A percentile compares a stretch with the other conserved stretches of the same genome.
Conservation (phyloP, 345 rosid genomes). For the Camelina neglecta region DNA sequence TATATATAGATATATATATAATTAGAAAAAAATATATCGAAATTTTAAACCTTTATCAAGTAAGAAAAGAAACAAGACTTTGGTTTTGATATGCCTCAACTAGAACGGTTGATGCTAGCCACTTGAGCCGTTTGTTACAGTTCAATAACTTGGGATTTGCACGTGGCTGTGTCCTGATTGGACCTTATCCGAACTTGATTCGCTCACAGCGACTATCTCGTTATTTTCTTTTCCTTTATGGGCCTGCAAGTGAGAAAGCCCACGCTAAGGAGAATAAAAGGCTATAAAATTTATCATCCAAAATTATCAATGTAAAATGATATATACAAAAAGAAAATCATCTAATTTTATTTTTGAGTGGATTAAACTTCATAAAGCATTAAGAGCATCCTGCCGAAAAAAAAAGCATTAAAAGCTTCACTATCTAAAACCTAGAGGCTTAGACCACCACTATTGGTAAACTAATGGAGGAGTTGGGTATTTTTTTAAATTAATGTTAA, state of each 20-base stretch:
- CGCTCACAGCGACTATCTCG: background rate
- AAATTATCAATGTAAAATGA: too few species aligned
- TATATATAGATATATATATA: slow-evolving; percentile 6
- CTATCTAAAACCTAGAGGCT: too few species aligned
- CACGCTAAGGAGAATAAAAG: background rate
- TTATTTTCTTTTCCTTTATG: background rate
- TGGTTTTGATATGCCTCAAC: background rate
- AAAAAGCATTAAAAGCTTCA: too few species aligned
- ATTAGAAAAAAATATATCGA: background rate
- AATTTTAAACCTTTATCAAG: background rate
- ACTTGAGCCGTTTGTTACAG: slow-evolving; percentile 14
- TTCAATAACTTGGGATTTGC: background rate
- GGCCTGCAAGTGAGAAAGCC: background rate
- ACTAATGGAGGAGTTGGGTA: too few species aligned
- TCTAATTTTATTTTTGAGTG: too few species aligned
- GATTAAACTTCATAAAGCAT: too few species aligned
- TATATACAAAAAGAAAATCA: too few species aligned
- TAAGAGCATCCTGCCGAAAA: too few species aligned
- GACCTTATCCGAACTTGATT: slow-evolving; percentile 31
- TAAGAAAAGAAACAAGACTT: background rate
- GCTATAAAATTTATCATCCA: background rate
- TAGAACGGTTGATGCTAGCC: slow-evolving; percentile 21
- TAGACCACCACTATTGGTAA: too few species aligned
- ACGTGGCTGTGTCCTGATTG: slow-evolving; percentile 25
- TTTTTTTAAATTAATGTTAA: too few species aligned